A percentile compares a stretch with the other conserved stretches of the same genome.
Conservation (phyloP, 108 stramenopile genomes). For the Nitzschia palea region DNA sequence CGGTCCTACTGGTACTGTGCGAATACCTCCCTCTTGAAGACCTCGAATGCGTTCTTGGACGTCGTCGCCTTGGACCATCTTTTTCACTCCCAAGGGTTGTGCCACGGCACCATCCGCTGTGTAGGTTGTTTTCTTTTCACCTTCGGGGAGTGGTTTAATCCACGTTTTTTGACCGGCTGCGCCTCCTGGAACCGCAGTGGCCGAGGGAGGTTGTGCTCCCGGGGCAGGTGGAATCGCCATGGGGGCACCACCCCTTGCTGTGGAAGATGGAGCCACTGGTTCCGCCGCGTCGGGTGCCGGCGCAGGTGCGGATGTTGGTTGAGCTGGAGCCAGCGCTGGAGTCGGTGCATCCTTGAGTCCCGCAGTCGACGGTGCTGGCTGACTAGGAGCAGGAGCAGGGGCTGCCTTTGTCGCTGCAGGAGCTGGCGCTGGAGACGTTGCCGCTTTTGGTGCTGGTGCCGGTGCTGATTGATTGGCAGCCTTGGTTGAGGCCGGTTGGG, state of each 20-base stretch:
- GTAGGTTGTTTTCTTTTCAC: conserved; percentile 10
- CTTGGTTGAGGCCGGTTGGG: neutral
- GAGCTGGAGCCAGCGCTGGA: conserved; percentile 15
- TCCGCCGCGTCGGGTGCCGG: conserved; percentile 11
- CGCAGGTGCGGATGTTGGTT: conserved; percentile 6
- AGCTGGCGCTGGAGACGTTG: neutral
- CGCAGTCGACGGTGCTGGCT: too few relatives aligned
- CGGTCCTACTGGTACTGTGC: conserved; percentile 6
- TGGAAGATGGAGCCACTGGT: conserved; percentile 3
- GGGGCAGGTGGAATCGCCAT: conserved; percentile 14
- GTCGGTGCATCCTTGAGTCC: conserved; percentile 5
- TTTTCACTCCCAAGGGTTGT: conserved; percentile 17
- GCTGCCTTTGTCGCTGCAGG: neutral
- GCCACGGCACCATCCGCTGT: conserved; percentile 6
- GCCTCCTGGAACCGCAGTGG: conserved; percentile 2
- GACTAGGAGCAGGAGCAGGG: neutral
- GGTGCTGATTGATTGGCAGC: conserved; percentile 1
- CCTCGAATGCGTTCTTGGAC: conserved; percentile 16
- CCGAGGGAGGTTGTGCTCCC: conserved; percentile 17
- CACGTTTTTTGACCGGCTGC: conserved; percentile 15
- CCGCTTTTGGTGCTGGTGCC: neutral
- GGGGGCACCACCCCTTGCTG: too few relatives aligned
- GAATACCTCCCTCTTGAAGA: conserved; percentile 20
- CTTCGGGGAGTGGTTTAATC: conserved; percentile 14
- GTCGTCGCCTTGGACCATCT: conserved; percentile 17